phyloP scores from a whole-genome alignment of 805 yeast genomes.

The Sugiyamaella chiloensis region DNA sequence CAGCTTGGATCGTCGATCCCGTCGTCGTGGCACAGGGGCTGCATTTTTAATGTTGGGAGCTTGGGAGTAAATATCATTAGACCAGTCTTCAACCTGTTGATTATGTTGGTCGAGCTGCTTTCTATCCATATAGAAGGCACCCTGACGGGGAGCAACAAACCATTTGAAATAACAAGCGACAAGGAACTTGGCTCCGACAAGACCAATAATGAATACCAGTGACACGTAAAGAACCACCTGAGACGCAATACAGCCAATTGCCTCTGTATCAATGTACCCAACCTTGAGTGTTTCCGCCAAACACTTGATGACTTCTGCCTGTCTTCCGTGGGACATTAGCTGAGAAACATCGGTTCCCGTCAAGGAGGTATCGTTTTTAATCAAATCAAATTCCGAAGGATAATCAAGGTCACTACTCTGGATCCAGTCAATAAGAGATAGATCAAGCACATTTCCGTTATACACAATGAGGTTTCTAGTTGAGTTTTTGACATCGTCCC shows the following conservation, averaged over 20 bases:
- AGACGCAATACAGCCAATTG: slow-evolving; percentile 93
- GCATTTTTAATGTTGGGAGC: slow-evolving; percentile 35
- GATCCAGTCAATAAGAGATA: slow-evolving; percentile 74
- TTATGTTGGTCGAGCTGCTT: slow-evolving; percentile 60
- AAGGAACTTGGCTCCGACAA: slow-evolving; percentile 72
- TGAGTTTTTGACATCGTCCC: slow-evolving; percentile 77
- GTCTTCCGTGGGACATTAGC: slow-evolving; percentile 59
- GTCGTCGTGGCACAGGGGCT: slow-evolving; percentile 41
- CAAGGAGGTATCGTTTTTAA: slow-evolving; percentile 52
- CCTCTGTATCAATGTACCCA: slow-evolving; percentile 82
- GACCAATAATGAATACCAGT: slow-evolving; percentile 76
- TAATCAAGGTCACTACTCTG: slow-evolving; percentile 63
- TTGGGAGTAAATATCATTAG: slow-evolving; percentile 51
- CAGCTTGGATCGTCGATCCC: slow-evolving; percentile 12
- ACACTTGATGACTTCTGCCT: slow-evolving; percentile 74
- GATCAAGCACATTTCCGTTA: slow-evolving; percentile 84
- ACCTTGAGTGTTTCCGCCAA: slow-evolving; percentile 81
- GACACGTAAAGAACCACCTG: slow-evolving; percentile 76
- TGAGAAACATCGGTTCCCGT: slow-evolving; percentile 83
- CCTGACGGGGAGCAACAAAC: slow-evolving; percentile 74
- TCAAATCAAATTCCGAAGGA: slow-evolving; percentile 66
- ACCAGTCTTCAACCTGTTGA: slow-evolving; percentile 79
- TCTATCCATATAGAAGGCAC: slow-evolving; percentile 62
- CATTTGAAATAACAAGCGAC: slow-evolving; percentile 90
- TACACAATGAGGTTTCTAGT: slow-evolving; percentile 79